Evolutionary conservation across 805 yeast genomes (phyloP).

Genomic region (Komagataella ulmi): DNA sequence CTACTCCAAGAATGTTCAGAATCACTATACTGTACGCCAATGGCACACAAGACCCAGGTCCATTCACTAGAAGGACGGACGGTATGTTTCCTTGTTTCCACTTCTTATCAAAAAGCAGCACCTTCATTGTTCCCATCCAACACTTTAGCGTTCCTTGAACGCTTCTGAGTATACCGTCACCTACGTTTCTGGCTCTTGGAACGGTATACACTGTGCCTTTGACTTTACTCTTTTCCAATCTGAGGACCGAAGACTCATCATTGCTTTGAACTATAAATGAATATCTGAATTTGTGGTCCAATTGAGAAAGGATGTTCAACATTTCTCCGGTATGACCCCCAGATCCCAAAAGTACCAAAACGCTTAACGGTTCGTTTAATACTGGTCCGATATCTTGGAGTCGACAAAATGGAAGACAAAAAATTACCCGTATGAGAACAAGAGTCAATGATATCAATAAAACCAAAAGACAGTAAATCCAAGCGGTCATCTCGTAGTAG

Average conservation of each 20-base stretch:
- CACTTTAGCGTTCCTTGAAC: constrained; percentile 5
- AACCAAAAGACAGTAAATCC: neutral
- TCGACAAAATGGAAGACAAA: neutral
- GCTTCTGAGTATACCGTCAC: constrained; percentile 14
- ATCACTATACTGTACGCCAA: constrained; percentile 43
- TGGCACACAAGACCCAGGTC: constrained; percentile 77
- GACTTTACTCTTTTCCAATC: constrained; percentile 17
- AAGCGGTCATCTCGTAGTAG: neutral
- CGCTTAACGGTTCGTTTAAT: neutral
- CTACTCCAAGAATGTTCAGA: constrained; percentile 31
- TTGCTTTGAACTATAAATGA: constrained; percentile 22
- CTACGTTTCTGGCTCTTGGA: constrained; percentile 23
- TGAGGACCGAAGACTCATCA: constrained; percentile 30
- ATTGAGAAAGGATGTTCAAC: constrained; percentile 47
- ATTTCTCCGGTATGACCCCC: constrained; percentile 98
- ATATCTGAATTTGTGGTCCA: constrained; percentile 12
- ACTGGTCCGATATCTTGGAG: neutral
- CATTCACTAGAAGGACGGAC: constrained; percentile 36
- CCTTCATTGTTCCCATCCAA: constrained; percentile 16
- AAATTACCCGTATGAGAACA: neutral
- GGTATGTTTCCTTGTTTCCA: constrained; percentile 8
- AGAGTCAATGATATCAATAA: neutral
- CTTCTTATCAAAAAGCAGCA: neutral
- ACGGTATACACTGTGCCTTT: constrained; percentile 14
- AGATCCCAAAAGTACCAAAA: constrained; percentile 72